Base-by-base conservation (phyloP, 441 rosid genomes). In the Arabidopsis lyrata region DNA sequence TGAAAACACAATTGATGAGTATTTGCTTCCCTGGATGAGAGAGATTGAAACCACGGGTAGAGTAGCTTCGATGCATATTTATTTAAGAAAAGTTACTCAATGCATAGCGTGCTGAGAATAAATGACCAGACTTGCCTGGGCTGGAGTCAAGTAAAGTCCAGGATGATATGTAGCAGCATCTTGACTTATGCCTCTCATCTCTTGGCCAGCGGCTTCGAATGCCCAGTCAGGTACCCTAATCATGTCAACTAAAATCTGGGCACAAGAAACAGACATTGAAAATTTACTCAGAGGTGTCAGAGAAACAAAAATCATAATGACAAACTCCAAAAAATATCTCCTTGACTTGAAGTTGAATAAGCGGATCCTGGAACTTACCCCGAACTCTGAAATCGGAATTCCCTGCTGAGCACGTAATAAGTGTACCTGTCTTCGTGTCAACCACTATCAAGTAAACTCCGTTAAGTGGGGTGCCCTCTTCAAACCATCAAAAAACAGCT, bases 121-220 rank as follows among this genome's bases (percentile, higher is more conserved):
- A 63, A 70, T 4, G 39, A 32, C n/a, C 12, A 68, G 60, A 68
- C 75, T 62, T 80, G 86, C 99, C 96, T 96, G 98, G 70, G 99
- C 87, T 55, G 92, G 83, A 73, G 94, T 90, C 88, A 96, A 79
- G 78, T 87, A 96, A 75, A 90, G 93, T 66, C 99, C 98, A 65
- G 99, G 99, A 66, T 93, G 99, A 76, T 93, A 96, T 44, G 94
- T 78, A 52, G 96, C 86, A 74, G 94, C 82, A 81, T 96, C 98
- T 84, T 89, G 97, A 54, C 94, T 90, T 86, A 93, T 86, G 79
- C 84, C 86, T 83, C 98, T 90, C 97, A 90, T 84, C 84, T 96
- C 99, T 86, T 91, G 99, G 75, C 97, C 97, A 8, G 99, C 95
- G 53, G 98, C 98, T 85, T 96, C 97, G 81, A 93, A 91, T 78